Percentiles rank a stretch among this genome's conserved stretches.
These are phyloP conservation scores for Metschnikowia santaceciliae DNA, from an alignment of 805 yeast genomes.

Conservation along the genomic window DNA sequence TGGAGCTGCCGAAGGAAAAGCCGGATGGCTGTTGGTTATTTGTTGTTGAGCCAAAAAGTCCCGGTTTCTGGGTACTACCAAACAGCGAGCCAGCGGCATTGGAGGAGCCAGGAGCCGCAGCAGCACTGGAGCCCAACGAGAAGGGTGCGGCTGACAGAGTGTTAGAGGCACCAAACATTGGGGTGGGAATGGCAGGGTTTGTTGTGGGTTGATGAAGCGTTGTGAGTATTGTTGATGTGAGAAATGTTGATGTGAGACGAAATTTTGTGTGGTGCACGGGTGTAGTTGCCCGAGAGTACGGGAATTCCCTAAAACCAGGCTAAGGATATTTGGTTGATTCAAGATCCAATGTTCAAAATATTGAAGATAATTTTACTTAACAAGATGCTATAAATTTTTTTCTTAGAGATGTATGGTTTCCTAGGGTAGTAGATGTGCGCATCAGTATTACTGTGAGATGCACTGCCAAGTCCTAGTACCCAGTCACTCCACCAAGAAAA, in stretches of 20 bases:
- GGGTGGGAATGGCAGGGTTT: not conserved
- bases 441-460: too few relatives aligned
- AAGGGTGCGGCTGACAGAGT: slow-evolving; percentile 7
- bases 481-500: too few relatives aligned
- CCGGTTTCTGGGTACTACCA: slow-evolving; percentile 11
- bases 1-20: slow-evolving; percentile 1
- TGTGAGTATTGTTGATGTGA: slow-evolving; percentile 1
- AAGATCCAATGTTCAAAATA: too few relatives aligned
- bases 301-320: not conserved
- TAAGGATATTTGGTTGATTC: not conserved
- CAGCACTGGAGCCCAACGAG: slow-evolving; percentile 9
- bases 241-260: slow-evolving; percentile 4
- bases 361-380: too few relatives aligned
- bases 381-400: too few relatives aligned
- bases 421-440: too few relatives aligned
- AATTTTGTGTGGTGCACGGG: slow-evolving; percentile 6
- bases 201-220: slow-evolving; percentile 1
- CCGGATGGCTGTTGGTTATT: not conserved
- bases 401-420: too few relatives aligned
- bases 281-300: not conserved
- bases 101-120: slow-evolving; percentile 6
- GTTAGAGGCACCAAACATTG: slow-evolving; percentile 16
- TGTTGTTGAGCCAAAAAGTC: slow-evolving; percentile 10
- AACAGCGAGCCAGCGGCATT: slow-evolving; percentile 10
- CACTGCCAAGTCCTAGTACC: too few relatives aligned